Conservation (phyloP, 257 asterid genomes). For the Galeopsis tetrahit region DNA sequence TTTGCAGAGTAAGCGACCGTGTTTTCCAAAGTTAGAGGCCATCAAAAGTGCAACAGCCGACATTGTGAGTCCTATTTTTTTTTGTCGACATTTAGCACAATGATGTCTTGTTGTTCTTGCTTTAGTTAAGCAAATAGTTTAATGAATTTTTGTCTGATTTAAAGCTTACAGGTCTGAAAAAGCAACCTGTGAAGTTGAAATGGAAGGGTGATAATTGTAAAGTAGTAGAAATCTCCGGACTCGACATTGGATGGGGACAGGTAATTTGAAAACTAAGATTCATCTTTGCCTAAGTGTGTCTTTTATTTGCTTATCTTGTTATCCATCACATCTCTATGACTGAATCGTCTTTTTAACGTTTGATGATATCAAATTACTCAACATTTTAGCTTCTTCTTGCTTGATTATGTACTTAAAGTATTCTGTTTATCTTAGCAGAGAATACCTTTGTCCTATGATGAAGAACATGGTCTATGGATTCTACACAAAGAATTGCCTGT, state of each 20-base stretch:
- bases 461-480: slow-evolving; percentile 64
- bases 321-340: not conserved
- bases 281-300: not conserved
- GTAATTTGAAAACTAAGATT: slow-evolving; percentile 45
- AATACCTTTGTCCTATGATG: slow-evolving; percentile 60
- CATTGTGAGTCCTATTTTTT: slow-evolving; percentile 62
- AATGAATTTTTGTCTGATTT: slow-evolving; percentile 34
- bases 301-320: not conserved
- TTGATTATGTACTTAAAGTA: slow-evolving; percentile 22
- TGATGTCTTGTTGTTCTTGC: not conserved
- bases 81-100: not conserved
- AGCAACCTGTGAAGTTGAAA: slow-evolving; percentile 66
- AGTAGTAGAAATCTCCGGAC: slow-evolving; percentile 85
- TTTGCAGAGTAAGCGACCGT: slow-evolving; percentile 83
- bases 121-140: slow-evolving; percentile 4
- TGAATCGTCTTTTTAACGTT: slow-evolving; percentile 3
- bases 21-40: slow-evolving; percentile 89
- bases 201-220: slow-evolving; percentile 61
- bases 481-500: slow-evolving; percentile 76
- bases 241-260: slow-evolving; percentile 99
- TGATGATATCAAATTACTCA: not conserved
- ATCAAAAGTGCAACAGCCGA: slow-evolving; percentile 93
- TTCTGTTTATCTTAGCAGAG: slow-evolving; percentile 53
- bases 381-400: slow-evolving; percentile 20
- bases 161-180: slow-evolving; percentile 83